Conservation (phyloP, 345 rosid species). For the Sonneratia caseolaris region DNA sequence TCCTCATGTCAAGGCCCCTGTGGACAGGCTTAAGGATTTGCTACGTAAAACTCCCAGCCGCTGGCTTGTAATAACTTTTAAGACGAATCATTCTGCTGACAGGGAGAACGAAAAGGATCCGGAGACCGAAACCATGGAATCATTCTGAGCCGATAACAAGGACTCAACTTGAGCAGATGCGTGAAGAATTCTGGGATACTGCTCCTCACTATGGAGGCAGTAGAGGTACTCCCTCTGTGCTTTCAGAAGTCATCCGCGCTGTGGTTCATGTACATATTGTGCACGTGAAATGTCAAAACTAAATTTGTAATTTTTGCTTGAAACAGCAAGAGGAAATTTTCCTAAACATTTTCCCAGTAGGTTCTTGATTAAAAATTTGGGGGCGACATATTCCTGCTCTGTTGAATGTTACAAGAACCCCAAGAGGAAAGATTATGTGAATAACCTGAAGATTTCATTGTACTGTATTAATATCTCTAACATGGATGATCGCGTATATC, state of each 20-base stretch:
- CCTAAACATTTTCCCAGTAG: background rate
- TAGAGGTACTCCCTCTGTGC: slow-evolving; percentile 31
- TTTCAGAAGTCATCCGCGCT: background rate
- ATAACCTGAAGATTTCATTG: background rate
- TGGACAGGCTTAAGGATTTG: background rate
- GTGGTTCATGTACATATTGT: background rate
- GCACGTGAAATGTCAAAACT: background rate
- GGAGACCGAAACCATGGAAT: slow-evolving; percentile 66
- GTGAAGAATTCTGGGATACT: slow-evolving; percentile 82
- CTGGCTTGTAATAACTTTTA: background rate
- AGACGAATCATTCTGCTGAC: background rate
- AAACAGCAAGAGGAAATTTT: no score
- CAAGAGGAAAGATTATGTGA: background rate
- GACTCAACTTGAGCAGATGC: slow-evolving; percentile 48
- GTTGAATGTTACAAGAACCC: background rate
- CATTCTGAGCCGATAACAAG: slow-evolving; percentile 60
- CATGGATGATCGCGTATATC: background rate
- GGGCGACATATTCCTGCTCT: background rate
- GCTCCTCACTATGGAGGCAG: slow-evolving; percentile 79
- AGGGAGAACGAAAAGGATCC: slow-evolving; percentile 23
- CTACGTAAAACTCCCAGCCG: background rate
- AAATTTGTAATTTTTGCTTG: background rate
- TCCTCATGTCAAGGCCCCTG: background rate
- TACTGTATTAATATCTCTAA: background rate
- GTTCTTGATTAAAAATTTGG: background rate